Base-by-base conservation (phyloP, 768 basidiomycete genomes). In the Cystobasidium tubakii region DNA sequence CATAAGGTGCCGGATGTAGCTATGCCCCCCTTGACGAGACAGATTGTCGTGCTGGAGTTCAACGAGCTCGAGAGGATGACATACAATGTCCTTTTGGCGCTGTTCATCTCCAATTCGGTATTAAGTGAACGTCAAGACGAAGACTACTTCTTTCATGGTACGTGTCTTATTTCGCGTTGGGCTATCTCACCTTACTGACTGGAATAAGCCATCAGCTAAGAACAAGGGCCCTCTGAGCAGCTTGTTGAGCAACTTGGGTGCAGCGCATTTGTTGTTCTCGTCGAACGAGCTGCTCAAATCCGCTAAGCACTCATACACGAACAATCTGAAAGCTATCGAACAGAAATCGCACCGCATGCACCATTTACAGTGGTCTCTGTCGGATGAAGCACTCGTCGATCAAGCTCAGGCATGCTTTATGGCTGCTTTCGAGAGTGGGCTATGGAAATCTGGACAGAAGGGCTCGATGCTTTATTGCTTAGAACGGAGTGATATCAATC, bases 21-120 rank as follows among this genome's bases (percentile, higher is more conserved):
- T 9, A 63, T 79, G 0, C 78, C 78, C 1, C 64, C 71, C 31
- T 63, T 79, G 12, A 36, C 73, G 0, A 55, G 57, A 27, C 15
- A 10, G 1, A 62, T 73, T 19, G 63, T 66, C 19, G 34, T 62
- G n/a, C n/a, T 79, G 46, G 54, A 67, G 15, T 57, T 77, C 33
- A 76, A 75, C 39, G 65, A 71, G 25, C 67, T 62, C 9, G 77
- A 79, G 54, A 55, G 77, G n/a, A 66, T 54, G 27, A 76, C 76
- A 19, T 79, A 79, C 74, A 79, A 79, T 60, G 66, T 70, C 4
- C 74, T 77, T 17, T 23, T 77, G 12, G 75, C 76, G 0, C 21
- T 77, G 31, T 79, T 79, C 70, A 46, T 72, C 0, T 74, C 73
- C 2, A 79, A 79, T 63, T 65, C 78, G 53, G 73, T 77, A 23